Base-by-base conservation (phyloP, 768 basidiomycete species). In the Leccinum subgranulosum region DNA sequence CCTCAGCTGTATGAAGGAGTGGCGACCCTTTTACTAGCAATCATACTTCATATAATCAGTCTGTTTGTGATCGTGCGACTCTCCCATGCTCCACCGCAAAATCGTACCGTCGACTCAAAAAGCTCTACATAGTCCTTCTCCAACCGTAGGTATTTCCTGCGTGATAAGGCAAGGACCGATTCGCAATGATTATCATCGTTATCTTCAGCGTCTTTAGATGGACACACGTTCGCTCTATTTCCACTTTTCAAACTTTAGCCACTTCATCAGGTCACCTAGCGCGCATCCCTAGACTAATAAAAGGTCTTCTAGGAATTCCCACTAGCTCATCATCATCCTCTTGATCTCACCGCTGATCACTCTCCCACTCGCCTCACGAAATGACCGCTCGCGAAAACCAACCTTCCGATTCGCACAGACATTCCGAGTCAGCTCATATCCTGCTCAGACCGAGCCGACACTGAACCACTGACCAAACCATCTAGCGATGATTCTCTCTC, bases 251-350 rank as follows among this genome's bases (percentile, higher is more conserved):
- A 34, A 19, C 25, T 49, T 39, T 54, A 62, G 55, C 43, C 59
- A 56, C 53, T 9, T 25, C 34, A 57, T 60, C 56, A 55, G 27
- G 19, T 31, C n/a, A 14, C 48, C 49, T 8, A 19, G 3, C 23
- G 6, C 17, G 17, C 15, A 21, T 28, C 60, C 66, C 63, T 69
- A 19, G 31, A 57, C 56, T 61, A 23, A 57, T 67, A 69, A 57
- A 60, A 45, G 51, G 4, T 33, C 19, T 66, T 36, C 33, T 53
- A 43, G 58, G 31, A 10, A 29, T 1, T 9, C 6, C 43, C 1
- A 17, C 3, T 5, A 17, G 11, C 12, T 36, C 29, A 5, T 15
- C 49, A 31, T 11, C 31, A 10, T 3, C 14, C 55, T 10, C 15
- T 23, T 5, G 14, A 33, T 14, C 6, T 39, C 47, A 39, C 17